These are phyloP conservation scores for Rachicladosporium sp. DNA, from an alignment of 2,329 filamentous ascomycete species.

Conservation along the genomic window DNA sequence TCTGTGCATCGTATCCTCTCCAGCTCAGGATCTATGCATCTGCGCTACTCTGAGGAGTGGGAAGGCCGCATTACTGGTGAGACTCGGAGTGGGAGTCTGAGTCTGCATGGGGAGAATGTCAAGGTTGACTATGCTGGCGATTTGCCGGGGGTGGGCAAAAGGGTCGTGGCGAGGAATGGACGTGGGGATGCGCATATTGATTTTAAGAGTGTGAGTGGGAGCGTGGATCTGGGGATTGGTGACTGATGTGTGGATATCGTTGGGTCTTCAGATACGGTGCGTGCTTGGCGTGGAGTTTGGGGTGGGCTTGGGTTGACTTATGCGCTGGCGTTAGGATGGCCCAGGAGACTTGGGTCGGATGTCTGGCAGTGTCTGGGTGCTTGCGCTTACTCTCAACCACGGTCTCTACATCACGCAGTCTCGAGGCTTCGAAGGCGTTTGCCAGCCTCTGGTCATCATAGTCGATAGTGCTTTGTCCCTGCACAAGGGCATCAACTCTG, in stretches of 20 bases:
- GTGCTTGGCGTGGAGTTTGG: too few relatives aligned
- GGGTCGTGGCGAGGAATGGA: constrained; percentile 29
- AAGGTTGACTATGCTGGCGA: constrained; percentile 20
- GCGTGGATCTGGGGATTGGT: constrained; percentile 14
- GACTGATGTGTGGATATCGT: constrained; percentile 2
- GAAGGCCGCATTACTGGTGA: constrained; percentile 27
- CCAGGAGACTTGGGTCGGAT: too few relatives aligned
- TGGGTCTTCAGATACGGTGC: too few relatives aligned
- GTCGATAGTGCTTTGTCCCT: too few relatives aligned
- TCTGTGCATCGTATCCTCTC: constrained; percentile 17
- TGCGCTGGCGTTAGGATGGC: too few relatives aligned
- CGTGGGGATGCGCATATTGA: constrained; percentile 21
- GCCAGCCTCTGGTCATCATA: too few relatives aligned
- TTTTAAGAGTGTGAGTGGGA: constrained; percentile 20
- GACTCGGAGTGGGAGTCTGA: constrained; percentile 25
- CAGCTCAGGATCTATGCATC: constrained; percentile 20
- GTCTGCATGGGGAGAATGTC: constrained; percentile 27
- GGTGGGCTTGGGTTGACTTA: too few relatives aligned
- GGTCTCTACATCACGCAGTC: too few relatives aligned
- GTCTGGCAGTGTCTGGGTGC: too few relatives aligned
- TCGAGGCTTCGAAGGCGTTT: too few relatives aligned
- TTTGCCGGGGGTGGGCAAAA: constrained; percentile 15
- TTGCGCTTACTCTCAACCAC: too few relatives aligned
- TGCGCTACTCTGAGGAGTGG: constrained; percentile 32
- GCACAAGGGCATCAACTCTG: too few relatives aligned